Percentiles rank a stretch among this genome's conserved stretches.
Evolutionary conservation across 1,139 yeast species (phyloP).

Genomic region (Scheffersomyces segobiensis): DNA sequence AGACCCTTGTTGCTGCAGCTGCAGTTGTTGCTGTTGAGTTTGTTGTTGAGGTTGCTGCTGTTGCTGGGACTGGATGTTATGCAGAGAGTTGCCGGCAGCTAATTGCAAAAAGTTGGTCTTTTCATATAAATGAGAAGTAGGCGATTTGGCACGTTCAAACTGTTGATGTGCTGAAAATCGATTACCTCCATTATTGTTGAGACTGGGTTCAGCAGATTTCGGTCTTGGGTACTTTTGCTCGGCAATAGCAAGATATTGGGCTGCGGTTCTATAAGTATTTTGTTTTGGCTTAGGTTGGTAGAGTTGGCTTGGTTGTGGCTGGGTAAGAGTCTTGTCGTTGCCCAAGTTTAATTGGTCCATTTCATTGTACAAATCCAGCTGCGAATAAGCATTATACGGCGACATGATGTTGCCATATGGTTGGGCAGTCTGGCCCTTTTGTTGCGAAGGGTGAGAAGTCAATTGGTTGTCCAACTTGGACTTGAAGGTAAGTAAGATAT

Average conservation of each 20-base stretch:
- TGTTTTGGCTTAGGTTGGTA: constrained; percentile 44
- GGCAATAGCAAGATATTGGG: constrained; percentile 25
- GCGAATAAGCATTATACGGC: constrained; percentile 3
- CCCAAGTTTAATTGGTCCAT: constrained; percentile 32
- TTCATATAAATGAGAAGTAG: constrained; percentile 47
- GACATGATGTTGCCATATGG: constrained; percentile 9
- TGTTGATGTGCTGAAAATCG: constrained; percentile 14
- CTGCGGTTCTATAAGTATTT: constrained; percentile 21
- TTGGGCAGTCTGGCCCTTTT: constrained; percentile 10
- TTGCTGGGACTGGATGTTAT: constrained; percentile 3
- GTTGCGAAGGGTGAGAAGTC: constrained; percentile 19
- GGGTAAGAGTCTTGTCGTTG: constrained; percentile 2
- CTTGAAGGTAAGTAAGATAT: constrained; percentile 46
- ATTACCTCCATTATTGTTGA: constrained; percentile 12
- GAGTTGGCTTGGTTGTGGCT: constrained; percentile 13
- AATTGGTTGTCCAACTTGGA: constrained; percentile 38
- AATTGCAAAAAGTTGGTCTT: constrained; percentile 47
- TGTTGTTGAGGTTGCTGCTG: constrained; percentile 11
- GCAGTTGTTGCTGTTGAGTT: constrained; percentile 5
- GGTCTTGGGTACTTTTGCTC: constrained; percentile 38
- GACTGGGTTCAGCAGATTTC: constrained; percentile 44
- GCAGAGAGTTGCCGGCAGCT: constrained; percentile 35
- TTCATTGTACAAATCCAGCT: constrained; percentile 24
- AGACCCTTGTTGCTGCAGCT: neutral
- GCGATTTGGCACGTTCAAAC: constrained; percentile 42